A percentile compares a stretch with the other conserved stretches of the same genome.
Evolutionary conservation across 495 filamentous ascomycete genomes (phyloP).

Genomic region (Penicillium arizonense): DNA sequence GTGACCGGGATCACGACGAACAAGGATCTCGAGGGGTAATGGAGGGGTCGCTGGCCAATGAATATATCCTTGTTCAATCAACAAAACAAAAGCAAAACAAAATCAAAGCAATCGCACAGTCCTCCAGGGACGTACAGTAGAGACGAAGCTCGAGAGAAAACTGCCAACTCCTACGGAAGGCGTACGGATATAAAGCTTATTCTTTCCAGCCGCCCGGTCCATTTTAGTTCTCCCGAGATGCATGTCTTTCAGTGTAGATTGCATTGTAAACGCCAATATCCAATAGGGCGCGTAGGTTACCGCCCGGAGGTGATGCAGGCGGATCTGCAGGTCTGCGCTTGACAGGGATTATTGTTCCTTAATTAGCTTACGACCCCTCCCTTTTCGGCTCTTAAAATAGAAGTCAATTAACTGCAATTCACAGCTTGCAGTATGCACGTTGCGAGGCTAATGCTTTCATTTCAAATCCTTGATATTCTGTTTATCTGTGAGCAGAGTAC

Average conservation of each 20-base stretch:
- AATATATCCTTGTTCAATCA: slow-evolving; percentile 1
- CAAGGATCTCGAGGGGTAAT: slow-evolving; percentile 11
- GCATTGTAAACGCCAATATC: background rate
- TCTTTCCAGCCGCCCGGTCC: slow-evolving; percentile 1
- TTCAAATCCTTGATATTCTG: too few relatives aligned
- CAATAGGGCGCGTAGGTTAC: slow-evolving; percentile 19
- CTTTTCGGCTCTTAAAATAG: slow-evolving; percentile 21
- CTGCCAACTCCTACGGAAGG: slow-evolving; percentile 12
- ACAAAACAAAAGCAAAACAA: background rate
- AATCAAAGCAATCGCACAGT: slow-evolving; percentile 2
- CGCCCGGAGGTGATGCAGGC: slow-evolving; percentile 19
- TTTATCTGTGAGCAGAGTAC: background rate
- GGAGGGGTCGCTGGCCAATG: slow-evolving; percentile 17
- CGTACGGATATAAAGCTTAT: slow-evolving; percentile 28
- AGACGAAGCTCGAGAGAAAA: background rate
- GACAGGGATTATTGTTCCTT: slow-evolving; percentile 14
- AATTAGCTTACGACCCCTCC: slow-evolving; percentile 19
- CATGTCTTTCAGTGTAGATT: slow-evolving; percentile 3
- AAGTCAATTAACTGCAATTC: slow-evolving; percentile 21
- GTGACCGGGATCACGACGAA: slow-evolving; percentile 2
- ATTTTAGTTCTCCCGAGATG: slow-evolving; percentile 8
- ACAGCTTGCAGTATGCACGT: background rate
- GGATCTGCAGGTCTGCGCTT: slow-evolving; percentile 9
- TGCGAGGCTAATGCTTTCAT: too few relatives aligned
- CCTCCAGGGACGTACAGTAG: background rate